Evolutionary conservation across 2,329 filamentous ascomycete species (phyloP), one percentile per base, ranked within the genome.

Genomic region (Colletotrichum lini): DNA sequence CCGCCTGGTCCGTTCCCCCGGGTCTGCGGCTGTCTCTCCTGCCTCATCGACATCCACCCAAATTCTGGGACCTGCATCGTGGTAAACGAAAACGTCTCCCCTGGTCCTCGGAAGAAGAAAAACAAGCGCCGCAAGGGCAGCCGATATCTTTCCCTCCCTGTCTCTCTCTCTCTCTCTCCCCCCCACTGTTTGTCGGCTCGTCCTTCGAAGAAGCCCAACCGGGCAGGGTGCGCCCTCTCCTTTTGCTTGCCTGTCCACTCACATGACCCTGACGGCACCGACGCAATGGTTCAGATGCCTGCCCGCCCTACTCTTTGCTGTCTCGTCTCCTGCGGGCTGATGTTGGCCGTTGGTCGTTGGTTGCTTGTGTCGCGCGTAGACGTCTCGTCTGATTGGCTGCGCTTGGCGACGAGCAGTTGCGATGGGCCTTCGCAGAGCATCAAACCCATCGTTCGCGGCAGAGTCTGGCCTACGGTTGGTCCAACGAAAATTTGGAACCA

Each of bases 351-450:
- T 70, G 52, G 15, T 49, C 40, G 40, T 64, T 40, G 30, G 15
- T 13, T 58, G 23, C n/a, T 23, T 21, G 61, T 47, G 50, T 30
- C 69, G 69, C 69, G 69, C 69, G 69, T 72, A 72, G 53, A n/a
- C 18, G 45, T 15, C 47, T 26, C 53, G 30, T 57, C 45, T 59
- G 45, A 72, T 72, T 72, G 69, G 69, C 21, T 16, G 40, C 53
- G 23, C 26, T 70, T 72, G 69, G 65, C 69, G 65, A 72, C 65
- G 30, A 54, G 21, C 26, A 59, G 44, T 35, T 35, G 12, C 16
- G 15, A 21, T n/a, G 47, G 47, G 35, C 35, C 61, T 64, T 44
- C 57, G 49, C 45, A 38, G 59, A 38, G 44, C 58, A 54, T 68
- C 68, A 58, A 64, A 54, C 65, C 45, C 65, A 35, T 53, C 69